Conservation (phyloP, 2,329 filamentous ascomycete genomes). For the Colletotrichum sp. region DNA sequence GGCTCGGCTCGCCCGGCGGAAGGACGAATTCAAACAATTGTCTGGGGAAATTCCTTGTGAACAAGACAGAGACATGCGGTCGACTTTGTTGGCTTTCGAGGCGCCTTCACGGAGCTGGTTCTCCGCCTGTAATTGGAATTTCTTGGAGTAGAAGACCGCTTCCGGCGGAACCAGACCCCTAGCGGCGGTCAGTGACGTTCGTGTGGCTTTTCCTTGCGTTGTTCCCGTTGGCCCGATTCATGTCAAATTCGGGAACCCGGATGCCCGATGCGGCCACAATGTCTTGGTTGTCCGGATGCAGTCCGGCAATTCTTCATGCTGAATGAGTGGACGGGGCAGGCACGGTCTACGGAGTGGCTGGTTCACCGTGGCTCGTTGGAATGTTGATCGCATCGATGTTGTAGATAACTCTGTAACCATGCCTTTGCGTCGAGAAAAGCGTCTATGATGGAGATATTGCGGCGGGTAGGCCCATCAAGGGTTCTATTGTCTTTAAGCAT, state of each 20-base stretch:
- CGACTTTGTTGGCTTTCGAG: not conserved
- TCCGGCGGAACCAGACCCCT: not conserved
- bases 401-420: not conserved
- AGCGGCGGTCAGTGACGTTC: not conserved
- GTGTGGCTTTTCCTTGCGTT: not conserved
- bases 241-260: not conserved
- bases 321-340: not conserved
- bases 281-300: not conserved
- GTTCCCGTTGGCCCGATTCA: not conserved
- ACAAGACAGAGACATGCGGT: not conserved
- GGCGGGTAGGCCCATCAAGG: fast-evolving
- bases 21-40: not conserved
- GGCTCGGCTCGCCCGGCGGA: not conserved
- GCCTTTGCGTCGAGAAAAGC: fast-evolving
- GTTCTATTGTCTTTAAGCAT: fast-evolving
- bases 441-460: not conserved
- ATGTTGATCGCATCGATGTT: not conserved
- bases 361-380: not conserved
- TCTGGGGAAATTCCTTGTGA: not conserved
- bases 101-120: not conserved
- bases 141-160: not conserved
- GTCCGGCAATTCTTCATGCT: not conserved
- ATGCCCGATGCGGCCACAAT: not conserved
- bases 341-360: not conserved
- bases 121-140: not conserved